A percentile compares a stretch with the other conserved stretches of the same genome.
Conservation (phyloP, 2,329 filamentous ascomycete genomes). For the Fusarium buharicum region DNA sequence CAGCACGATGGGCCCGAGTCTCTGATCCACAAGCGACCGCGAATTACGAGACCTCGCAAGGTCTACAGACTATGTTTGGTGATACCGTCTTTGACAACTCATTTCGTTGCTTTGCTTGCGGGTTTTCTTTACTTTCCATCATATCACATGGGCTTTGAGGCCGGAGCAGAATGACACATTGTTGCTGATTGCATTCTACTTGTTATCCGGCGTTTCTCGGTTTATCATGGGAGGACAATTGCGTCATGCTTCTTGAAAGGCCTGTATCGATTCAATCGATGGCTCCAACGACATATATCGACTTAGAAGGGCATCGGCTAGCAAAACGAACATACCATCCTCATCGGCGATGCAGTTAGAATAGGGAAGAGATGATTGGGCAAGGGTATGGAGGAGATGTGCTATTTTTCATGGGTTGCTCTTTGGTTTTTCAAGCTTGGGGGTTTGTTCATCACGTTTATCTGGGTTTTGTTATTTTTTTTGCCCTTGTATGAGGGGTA, state of each 20-base stretch:
- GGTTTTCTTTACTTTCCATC: not conserved
- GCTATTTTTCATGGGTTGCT: constrained; percentile 6
- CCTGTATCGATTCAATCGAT: constrained; percentile 9
- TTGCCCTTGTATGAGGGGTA: constrained; percentile 7
- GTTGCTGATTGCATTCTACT: constrained; percentile 22
- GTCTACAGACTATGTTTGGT: constrained; percentile 14
- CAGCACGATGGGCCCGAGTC: constrained; percentile 1
- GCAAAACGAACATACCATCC: constrained; percentile 2
- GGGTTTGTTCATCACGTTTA: constrained; percentile 5
- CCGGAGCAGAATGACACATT: not conserved
- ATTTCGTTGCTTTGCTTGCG: constrained; percentile 1
- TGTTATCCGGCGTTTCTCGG: constrained; percentile 25
- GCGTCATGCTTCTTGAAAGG: constrained; percentile 11
- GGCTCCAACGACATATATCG: constrained; percentile 19
- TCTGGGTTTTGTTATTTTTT: constrained; percentile 3
- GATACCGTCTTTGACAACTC: constrained; percentile 3
- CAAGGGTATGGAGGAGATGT: not conserved
- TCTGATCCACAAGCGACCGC: not conserved
- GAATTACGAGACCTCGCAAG: constrained; percentile 3
- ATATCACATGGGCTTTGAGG: constrained; percentile 23
- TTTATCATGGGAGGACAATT: constrained; percentile 12
- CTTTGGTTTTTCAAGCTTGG: constrained; percentile 2
- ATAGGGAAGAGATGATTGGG: constrained; percentile 6
- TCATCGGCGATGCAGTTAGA: constrained; percentile 17
- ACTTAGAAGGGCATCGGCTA: constrained; percentile 14